These are phyloP conservation scores for Creolimax fragrantissima DNA, from an alignment of 78 protist genomes.

Conservation along the genomic window DNA sequence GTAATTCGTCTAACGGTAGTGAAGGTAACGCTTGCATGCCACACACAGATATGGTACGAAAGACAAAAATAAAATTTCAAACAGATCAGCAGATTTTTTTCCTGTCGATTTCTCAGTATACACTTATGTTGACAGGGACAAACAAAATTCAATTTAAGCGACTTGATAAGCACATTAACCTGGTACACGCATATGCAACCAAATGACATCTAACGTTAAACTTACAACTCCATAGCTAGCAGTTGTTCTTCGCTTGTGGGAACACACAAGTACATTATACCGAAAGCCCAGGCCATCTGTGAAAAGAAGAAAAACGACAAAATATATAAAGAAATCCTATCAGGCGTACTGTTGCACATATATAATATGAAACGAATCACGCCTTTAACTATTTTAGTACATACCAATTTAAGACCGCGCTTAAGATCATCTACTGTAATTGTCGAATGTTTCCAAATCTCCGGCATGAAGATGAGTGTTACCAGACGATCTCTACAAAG, in stretches of 20 bases:
- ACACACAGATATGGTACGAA: background rate
- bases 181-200: background rate
- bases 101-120: background rate
- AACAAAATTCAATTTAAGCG: background rate
- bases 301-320: background rate
- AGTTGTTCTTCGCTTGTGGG: background rate
- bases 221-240: background rate
- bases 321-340: background rate
- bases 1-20: background rate
- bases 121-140: background rate
- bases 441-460: background rate
- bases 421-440: background rate
- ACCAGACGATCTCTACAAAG: constrained; percentile 1
- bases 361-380: background rate
- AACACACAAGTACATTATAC: background rate
- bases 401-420: background rate
- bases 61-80: background rate
- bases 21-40: background rate
- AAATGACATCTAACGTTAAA: background rate
- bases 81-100: background rate
- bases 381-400: background rate
- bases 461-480: background rate
- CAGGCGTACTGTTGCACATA: background rate
- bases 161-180: background rate
- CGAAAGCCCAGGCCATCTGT: background rate